Percentiles rank a stretch among this genome's conserved stretches.
These are phyloP conservation scores for Alternaria triticimaculans DNA, from an alignment of 2,329 filamentous ascomycete species.

Conservation along the genomic window DNA sequence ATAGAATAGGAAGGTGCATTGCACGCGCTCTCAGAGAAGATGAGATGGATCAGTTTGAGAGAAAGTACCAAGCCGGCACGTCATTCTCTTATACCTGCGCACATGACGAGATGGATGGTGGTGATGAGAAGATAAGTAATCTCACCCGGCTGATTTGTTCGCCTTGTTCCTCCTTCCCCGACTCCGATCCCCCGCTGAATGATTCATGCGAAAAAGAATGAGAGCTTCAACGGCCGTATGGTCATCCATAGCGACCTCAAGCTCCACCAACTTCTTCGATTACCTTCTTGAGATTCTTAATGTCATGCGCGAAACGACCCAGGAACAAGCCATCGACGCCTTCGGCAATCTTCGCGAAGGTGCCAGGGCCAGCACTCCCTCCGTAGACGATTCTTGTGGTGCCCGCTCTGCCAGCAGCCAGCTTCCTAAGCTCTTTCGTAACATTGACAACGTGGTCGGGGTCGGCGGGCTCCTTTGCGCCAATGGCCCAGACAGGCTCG, in stretches of 20 bases:
- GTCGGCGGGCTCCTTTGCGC: constrained; percentile 72
- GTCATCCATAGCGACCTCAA: constrained; percentile 12
- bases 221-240: background rate
- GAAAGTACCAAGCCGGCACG: background rate
- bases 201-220: background rate
- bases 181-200: background rate
- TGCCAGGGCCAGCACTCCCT: constrained; percentile 79
- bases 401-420: constrained; percentile 60
- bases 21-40: background rate
- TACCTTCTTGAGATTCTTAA: constrained; percentile 73
- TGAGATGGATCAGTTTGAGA: background rate
- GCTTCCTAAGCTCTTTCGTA: constrained; percentile 67
- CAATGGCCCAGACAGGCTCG: constrained; percentile 90
- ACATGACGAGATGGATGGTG: background rate
- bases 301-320: constrained; percentile 81
- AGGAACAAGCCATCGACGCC: constrained; percentile 82
- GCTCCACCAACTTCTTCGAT: constrained; percentile 70
- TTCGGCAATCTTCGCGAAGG: constrained; percentile 71
- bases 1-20: background rate
- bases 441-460: constrained; percentile 76
- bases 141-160: background rate
- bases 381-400: constrained; percentile 78
- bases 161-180: background rate
- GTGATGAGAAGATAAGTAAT: background rate
- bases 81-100: background rate